A percentile compares a stretch with the other conserved stretches of the same genome.
Evolutionary conservation across 1,284 basidiomycete genomes (phyloP).

Genomic region (Malassezia obtusa): DNA sequence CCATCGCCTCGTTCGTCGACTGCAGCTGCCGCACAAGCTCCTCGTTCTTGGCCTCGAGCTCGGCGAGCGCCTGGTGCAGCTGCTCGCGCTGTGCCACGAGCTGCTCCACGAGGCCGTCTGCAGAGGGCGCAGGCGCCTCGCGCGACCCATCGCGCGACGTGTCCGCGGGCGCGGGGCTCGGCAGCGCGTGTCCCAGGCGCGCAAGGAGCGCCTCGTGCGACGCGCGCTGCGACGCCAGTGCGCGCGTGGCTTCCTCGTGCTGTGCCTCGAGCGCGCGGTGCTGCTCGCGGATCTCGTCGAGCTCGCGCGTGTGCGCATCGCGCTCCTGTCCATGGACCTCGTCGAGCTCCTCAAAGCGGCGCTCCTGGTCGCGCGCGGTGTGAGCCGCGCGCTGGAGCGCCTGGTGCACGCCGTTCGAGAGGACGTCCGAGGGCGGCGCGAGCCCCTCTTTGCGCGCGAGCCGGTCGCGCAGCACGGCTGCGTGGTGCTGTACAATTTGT

Average conservation of each 20-base stretch:
- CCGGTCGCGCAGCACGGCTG: conserved; percentile 11
- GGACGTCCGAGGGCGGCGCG: background rate
- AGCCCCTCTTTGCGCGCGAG: background rate
- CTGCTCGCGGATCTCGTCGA: too few relatives aligned
- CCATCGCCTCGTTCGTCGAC: background rate
- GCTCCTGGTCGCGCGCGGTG: background rate
- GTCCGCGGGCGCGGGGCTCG: too few relatives aligned
- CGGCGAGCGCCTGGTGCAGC: background rate
- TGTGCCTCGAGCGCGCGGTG: too few relatives aligned
- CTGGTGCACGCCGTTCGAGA: background rate
- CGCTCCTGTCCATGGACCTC: background rate
- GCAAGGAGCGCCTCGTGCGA: too few relatives aligned
- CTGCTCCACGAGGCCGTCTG: background rate
- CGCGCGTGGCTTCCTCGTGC: too few relatives aligned
- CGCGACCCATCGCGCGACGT: background rate
- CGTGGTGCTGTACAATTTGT: conserved; percentile 9
- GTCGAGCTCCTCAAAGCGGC: background rate
- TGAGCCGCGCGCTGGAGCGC: background rate
- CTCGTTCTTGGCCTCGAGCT: background rate
- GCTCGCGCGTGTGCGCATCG: too few relatives aligned
- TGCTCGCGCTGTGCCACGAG: background rate
- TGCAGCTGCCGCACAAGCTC: background rate
- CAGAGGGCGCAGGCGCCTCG: background rate
- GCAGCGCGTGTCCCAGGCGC: too few relatives aligned
- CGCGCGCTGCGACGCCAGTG: too few relatives aligned